These are phyloP conservation scores for Sphaerulina vaccinii DNA, from an alignment of 2,329 filamentous ascomycete genomes.

Conservation along the genomic window DNA sequence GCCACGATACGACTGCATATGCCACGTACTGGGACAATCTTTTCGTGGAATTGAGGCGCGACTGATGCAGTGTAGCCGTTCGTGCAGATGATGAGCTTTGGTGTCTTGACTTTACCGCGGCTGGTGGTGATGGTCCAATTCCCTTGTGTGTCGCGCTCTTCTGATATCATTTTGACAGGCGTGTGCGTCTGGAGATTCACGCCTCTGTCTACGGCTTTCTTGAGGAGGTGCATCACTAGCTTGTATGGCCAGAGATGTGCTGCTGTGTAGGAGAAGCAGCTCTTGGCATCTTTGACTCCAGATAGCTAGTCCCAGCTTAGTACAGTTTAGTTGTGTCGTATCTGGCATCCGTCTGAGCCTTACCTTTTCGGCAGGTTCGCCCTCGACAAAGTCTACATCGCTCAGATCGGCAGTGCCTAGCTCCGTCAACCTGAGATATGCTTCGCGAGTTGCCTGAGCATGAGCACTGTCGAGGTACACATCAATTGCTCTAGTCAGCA, in stretches of 20 bases:
- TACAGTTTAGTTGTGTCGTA: constrained; percentile 3
- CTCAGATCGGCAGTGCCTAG: neutral
- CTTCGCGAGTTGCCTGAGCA: neutral
- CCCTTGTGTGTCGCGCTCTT: neutral
- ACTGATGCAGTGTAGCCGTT: constrained; percentile 29
- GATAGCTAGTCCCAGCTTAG: constrained; percentile 12
- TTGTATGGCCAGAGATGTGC: constrained; percentile 27
- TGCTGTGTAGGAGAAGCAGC: constrained; percentile 10
- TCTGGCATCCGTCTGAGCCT: too few species aligned
- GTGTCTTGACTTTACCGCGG: constrained; percentile 27
- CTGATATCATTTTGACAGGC: constrained; percentile 47
- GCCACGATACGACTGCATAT: constrained; percentile 50
- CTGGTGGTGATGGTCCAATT: constrained; percentile 13
- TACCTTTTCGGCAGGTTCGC: too few species aligned
- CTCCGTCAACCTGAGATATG: neutral
- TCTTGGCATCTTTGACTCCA: constrained; percentile 16
- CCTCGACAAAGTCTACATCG: neutral
- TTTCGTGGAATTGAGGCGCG: constrained; percentile 36
- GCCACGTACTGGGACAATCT: constrained; percentile 32
- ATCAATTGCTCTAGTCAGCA: constrained; percentile 42
- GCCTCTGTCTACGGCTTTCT: constrained; percentile 7
- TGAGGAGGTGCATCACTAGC: constrained; percentile 23
- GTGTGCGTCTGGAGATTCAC: constrained; percentile 74
- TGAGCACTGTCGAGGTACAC: constrained; percentile 33
- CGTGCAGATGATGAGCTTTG: constrained; percentile 33